These are phyloP conservation scores for Atkinsonella texensis DNA, from an alignment of 2,329 filamentous ascomycete genomes.

Conservation along the genomic window DNA sequence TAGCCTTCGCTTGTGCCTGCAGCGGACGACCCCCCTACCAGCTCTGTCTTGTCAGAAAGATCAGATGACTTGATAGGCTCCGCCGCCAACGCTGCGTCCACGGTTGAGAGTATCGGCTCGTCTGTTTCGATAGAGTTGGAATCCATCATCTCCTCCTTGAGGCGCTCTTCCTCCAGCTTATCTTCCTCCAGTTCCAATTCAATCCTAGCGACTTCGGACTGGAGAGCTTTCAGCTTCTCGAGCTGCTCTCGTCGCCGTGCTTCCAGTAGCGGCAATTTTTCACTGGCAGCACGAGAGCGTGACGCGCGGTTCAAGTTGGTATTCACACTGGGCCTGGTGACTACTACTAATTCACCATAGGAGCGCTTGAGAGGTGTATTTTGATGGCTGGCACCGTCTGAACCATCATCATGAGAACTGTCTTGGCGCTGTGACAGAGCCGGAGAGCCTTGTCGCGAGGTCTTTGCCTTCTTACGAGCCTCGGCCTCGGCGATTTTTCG, in stretches of 20 bases:
- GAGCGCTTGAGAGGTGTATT: background rate
- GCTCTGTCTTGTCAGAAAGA: background rate
- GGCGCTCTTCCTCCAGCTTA: conserved; percentile 20
- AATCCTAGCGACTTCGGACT: conserved; percentile 34
- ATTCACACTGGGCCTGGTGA: background rate
- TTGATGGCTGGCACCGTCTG: conserved; percentile 8
- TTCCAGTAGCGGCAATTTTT: conserved; percentile 24
- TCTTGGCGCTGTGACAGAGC: conserved; percentile 15
- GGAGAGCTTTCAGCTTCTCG: conserved; percentile 32
- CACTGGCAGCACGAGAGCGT: conserved; percentile 23
- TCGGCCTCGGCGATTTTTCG: conserved; percentile 46
- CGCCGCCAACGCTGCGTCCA: background rate
- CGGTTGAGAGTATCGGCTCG: background rate
- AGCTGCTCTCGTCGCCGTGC: conserved; percentile 27
- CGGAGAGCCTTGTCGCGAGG: conserved; percentile 19
- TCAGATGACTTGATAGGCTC: background rate
- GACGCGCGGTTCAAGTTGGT: conserved; percentile 10
- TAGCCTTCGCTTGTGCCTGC: background rate
- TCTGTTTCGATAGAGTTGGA: conserved; percentile 10
- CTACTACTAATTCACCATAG: background rate
- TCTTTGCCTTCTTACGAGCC: conserved; percentile 37
- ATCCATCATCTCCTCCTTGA: conserved; percentile 17
- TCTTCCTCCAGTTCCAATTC: conserved; percentile 35
- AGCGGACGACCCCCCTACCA: background rate
- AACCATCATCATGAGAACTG: conserved; percentile 16